These are phyloP conservation scores for Tetragonia tetragonoides DNA, from an alignment of 148 eudicot species.

Conservation along the genomic window DNA sequence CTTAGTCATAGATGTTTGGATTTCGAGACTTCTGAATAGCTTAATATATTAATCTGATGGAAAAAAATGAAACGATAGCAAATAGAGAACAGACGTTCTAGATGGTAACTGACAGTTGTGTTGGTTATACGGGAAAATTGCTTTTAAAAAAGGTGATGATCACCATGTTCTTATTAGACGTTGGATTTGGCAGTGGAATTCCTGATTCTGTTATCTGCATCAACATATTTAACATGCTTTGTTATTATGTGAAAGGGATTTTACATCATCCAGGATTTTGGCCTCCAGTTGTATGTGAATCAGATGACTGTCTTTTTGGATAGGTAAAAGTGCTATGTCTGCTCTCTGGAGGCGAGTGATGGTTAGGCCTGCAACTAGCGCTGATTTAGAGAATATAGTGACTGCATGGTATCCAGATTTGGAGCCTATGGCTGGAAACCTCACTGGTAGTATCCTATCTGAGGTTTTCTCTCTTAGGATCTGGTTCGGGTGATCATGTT, in stretches of 20 bases:
- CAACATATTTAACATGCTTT: background rate
- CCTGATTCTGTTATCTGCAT: background rate
- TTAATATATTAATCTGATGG: too few species aligned
- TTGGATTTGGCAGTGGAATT: too few species aligned
- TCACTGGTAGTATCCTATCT: constrained; percentile 50
- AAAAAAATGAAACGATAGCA: too few species aligned
- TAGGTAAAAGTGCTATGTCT: constrained; percentile 58
- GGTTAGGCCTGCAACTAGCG: constrained; percentile 50
- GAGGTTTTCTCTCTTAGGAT: background rate
- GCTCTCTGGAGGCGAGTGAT: constrained; percentile 88
- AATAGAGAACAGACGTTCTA: too few species aligned
- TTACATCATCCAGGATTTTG: background rate
- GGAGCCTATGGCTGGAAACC: constrained; percentile 58
- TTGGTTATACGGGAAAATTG: too few species aligned
- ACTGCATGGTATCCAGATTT: constrained; percentile 63
- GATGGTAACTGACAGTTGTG: too few species aligned
- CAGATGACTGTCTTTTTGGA: constrained; percentile 4
- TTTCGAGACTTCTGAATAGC: too few species aligned
- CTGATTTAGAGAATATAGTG: constrained; percentile 59
- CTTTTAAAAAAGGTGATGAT: too few species aligned
- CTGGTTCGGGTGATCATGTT: constrained; percentile 7
- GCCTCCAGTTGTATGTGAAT: background rate
- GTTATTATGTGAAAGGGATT: background rate
- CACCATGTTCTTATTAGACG: too few species aligned
- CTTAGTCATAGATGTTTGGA: too few species aligned